Evolutionary conservation across 2,329 filamentous ascomycete species (phyloP).

Genomic region (Xylaria sp.): DNA sequence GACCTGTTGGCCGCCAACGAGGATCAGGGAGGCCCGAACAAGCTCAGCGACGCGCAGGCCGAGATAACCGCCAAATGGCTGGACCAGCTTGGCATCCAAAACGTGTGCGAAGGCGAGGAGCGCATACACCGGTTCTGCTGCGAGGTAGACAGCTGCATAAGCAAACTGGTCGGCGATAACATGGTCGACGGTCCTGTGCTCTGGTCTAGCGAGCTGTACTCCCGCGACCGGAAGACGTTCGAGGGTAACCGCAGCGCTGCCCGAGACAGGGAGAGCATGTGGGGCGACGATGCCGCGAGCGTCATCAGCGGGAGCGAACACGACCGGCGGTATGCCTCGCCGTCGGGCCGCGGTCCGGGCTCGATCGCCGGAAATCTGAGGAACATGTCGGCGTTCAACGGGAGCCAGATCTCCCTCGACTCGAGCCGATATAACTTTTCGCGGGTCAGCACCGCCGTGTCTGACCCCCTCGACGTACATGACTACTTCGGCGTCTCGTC

Average conservation of each 20-base stretch:
- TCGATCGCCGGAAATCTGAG: slow-evolving; percentile 61
- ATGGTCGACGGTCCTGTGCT: slow-evolving; percentile 84
- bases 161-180: slow-evolving; percentile 81
- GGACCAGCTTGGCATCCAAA: slow-evolving; percentile 78
- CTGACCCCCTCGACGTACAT: slow-evolving; percentile 70
- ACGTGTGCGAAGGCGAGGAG: slow-evolving; percentile 94
- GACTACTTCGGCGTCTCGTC: slow-evolving; percentile 72
- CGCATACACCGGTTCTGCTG: slow-evolving; percentile 91
- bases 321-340: slow-evolving; percentile 50
- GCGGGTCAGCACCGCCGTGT: slow-evolving; percentile 58
- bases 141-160: slow-evolving; percentile 84
- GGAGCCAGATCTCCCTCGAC: slow-evolving; percentile 71
- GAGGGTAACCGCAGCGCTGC: slow-evolving; percentile 44
- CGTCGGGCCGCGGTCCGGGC: slow-evolving; percentile 47
- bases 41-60: slow-evolving; percentile 93
- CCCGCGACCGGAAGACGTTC: slow-evolving; percentile 70
- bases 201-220: slow-evolving; percentile 89
- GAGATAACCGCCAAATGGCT: slow-evolving; percentile 85
- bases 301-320: slow-evolving; percentile 57
- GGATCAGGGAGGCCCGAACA: slow-evolving; percentile 88
- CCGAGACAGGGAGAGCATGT: slow-evolving; percentile 51
- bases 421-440: slow-evolving; percentile 66
- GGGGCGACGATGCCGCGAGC: slow-evolving; percentile 55
- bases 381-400: slow-evolving; percentile 61
- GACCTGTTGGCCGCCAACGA: slow-evolving; percentile 82